Base-by-base conservation (phyloP, 352 stramenopile species). In the Pythium dissimile region DNA sequence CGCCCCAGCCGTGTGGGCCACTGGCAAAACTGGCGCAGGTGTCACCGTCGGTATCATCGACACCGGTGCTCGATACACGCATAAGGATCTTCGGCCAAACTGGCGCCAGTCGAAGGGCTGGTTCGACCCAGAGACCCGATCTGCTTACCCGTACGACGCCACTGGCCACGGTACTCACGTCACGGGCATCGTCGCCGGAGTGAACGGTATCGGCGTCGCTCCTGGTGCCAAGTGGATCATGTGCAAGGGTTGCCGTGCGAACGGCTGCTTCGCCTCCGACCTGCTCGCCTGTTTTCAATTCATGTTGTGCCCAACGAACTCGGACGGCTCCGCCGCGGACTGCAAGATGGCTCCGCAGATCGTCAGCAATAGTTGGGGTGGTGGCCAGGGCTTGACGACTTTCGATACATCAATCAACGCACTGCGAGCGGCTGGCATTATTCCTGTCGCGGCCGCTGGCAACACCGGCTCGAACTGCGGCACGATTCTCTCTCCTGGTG, bases 331-430 rank as follows among this genome's bases (percentile, higher is more conserved):
- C 3, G 54, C 23, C 2, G 43, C 39, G 7, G 76, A 87, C 62
- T 87, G 74, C 56, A 71, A 67, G 3, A 84, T 84, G 57, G 64
- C 66, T 5, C 77, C 75, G 2, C 44, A 71, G 23, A 69, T 88
- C 4, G 66, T 90, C 10, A 90, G 78, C 75, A 90, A 88, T 52
- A 87, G 75, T 54, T 90, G 80, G 80, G 78, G 76, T 26, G 76
- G 66, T 27, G 74, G 73, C 1, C 75, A 83, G 35, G 73, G 68
- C 0, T 38, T 80, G 5, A 64, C 64, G 2, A 74, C 63, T 20
- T 86, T 84, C 28, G 59, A 78, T 42, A 50, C 39, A 18, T 72
- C 80, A 3, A 72, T 88, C 16, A 67, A 69, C 7, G 66, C 67
- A 12, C 86, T 76, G 71, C 57, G 67, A 42, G 49, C 62, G 1